A percentile compares a stretch with the other conserved stretches of the same genome.
These are phyloP conservation scores for Roridomyces roridus DNA, from an alignment of 768 basidiomycete genomes.

Conservation along the genomic window DNA sequence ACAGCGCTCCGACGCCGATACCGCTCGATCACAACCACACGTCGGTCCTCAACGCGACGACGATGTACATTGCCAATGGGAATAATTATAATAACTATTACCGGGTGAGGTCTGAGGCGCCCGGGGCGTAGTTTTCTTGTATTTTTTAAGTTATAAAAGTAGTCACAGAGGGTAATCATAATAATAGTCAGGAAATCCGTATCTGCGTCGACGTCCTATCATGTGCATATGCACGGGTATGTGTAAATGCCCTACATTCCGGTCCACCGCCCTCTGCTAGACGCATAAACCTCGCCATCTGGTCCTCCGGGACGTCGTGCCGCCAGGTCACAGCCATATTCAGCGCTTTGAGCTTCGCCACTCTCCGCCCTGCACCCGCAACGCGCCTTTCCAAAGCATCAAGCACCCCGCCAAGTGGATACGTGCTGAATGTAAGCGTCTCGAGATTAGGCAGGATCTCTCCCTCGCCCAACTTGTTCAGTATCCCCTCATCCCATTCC, in stretches of 20 bases:
- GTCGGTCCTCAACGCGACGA: conserved; percentile 13
- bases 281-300: conserved; percentile 18
- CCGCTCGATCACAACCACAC: conserved; percentile 11
- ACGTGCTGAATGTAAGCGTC: conserved; percentile 22
- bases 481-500: conserved; percentile 18
- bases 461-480: conserved; percentile 8
- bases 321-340: conserved; percentile 20
- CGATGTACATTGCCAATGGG: conserved; percentile 16
- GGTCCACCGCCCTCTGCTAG: conserved; percentile 10
- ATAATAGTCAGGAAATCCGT: not conserved
- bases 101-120: conserved; percentile 5
- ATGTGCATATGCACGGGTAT: conserved; percentile 23
- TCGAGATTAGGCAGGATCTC: conserved; percentile 19
- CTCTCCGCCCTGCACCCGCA: not conserved
- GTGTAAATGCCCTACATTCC: conserved; percentile 14
- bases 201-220: conserved; percentile 12
- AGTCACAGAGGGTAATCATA: not conserved
- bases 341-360: conserved; percentile 12
- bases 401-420: conserved; percentile 14
- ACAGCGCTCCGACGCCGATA: not conserved
- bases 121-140: too few species aligned
- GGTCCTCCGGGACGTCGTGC: conserved; percentile 5
- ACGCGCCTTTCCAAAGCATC: conserved; percentile 16
- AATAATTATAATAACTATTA: conserved; percentile 17
- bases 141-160: not conserved